Evolutionary conservation across 1,139 yeast species (phyloP), one percentile per base, ranked within the genome.

Genomic region (Saccharomyces pastorianus): DNA sequence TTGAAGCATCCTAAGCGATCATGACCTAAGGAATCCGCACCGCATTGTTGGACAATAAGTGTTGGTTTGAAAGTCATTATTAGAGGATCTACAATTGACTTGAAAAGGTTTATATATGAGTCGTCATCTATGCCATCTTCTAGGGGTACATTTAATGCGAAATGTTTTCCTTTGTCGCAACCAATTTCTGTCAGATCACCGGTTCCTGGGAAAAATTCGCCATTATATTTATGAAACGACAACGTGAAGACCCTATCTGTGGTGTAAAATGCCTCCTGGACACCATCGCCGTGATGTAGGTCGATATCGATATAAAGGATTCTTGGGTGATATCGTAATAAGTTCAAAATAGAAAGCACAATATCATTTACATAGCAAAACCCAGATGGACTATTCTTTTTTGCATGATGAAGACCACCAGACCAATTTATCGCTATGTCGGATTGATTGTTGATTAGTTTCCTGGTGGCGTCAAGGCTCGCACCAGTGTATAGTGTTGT

Each of bases 401-500:
- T 93, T 6, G 99, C 98, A 69, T 93, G 99, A 70, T 93, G 99
- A 50, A 93, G 76, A 1, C 99, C 99, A 48, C 99, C 99, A 14
- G 95, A 85, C 93, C 96, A 93, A 70, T 93, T 93, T 61, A 93
- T 89, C 38, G 99, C 99, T 55, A 93, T 88, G 68, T 93, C 99
- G 53, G 95, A 84, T 72, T 88, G 90, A 5, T 91, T 90, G 58
- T 84, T 79, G 46, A 87, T 82, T 57, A 93, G 77, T 68, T 91
- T 87, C 25, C 96, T 79, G 14, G 96, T 83, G 1, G 98, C 99
- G 71, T 93, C 98, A 66, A 93, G 73, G 2, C 96, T 85, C 1
- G 96, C 96, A 27, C 98, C 98, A 1, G 97, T 85, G 60, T 91
- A 89, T 14, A 89, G 82, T 9, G 88, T 75, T 56, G 91, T 84